Base-by-base conservation (phyloP, 2,329 filamentous ascomycete species). In the Diaporthe amygdali region DNA sequence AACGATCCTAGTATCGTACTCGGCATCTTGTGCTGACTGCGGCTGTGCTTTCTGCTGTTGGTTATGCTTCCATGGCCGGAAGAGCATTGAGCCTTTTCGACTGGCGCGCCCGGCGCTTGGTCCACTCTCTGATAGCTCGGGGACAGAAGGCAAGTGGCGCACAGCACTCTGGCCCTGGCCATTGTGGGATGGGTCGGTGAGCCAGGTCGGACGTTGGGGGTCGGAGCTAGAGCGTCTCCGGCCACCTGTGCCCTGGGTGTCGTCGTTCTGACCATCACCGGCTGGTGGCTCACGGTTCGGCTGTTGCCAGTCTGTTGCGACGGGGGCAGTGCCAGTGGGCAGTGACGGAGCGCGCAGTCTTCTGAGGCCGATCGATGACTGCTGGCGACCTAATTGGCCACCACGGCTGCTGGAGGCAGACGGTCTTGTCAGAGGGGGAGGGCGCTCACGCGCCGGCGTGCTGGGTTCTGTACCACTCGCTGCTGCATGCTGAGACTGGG, bases 1-100 rank as follows among this genome's bases (percentile, higher is more conserved):
- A 46, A 79, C 78, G 27, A 79, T 77, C 17, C 73, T 75, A 14
- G 74, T 75, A 52, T 78, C 77, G 46, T 79, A 79, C 8, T 74
- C 73, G 6, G 72, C 70, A 20, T 71, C 37, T 20, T 47, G 46
- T 6, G 49, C 39, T 15, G 67, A 20, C 20, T 63, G 56, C 17
- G 61, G 52, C n/a, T 52, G 61, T 20, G 56, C 39, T 7, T 54
- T 34, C 6, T 44, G 49, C 20, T 54, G 59, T n/a, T 51, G 52
- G 3, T 61, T 49, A 49, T 63, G 39, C n/a, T 52, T 67, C 34
- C 39, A 32, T 1, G 66, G 44, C 32, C 69, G 64, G 39, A 54
- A 47, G 2, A 73, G 44, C 68, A 70, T 68, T 12, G 67, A 52
- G 10, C 64, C 64, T 25, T 22, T 54, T 25, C 66, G 55, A 5